phyloP scores from a whole-genome alignment of 1,284 basidiomycete genomes.

The Ustilago trichophora region DNA sequence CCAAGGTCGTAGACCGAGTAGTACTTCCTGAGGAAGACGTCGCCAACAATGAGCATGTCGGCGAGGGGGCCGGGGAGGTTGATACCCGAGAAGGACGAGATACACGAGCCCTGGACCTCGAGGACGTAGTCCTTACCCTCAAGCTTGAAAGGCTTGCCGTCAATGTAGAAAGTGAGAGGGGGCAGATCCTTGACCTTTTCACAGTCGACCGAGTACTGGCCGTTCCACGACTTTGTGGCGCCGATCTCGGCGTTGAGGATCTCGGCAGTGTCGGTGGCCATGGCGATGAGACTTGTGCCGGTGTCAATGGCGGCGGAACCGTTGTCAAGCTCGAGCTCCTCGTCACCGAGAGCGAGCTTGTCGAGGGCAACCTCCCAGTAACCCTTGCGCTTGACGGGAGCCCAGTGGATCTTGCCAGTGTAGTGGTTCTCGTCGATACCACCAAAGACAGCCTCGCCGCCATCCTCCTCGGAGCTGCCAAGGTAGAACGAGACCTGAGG shows the following conservation, averaged over 20 bases:
- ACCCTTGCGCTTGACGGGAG: conserved; percentile 91
- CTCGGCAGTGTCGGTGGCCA: conserved; percentile 94
- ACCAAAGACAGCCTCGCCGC: conserved; percentile 92
- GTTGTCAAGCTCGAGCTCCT: conserved; percentile 80
- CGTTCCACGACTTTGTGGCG: conserved; percentile 61
- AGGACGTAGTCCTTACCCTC: conserved; percentile 88
- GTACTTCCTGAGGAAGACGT: conserved; percentile 74
- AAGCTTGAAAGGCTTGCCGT: conserved; percentile 74
- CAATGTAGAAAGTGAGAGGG: conserved; percentile 78
- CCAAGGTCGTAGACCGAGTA: conserved; percentile 94
- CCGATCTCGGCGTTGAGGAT: conserved; percentile 90
- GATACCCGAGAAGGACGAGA: conserved; percentile 90
- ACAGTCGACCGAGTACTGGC: conserved; percentile 76
- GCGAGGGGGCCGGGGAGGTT: conserved; percentile 90
- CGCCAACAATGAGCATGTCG: conserved; percentile 91
- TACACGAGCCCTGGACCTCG: conserved; percentile 86
- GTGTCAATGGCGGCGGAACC: conserved; percentile 80
- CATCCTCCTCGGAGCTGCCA: conserved; percentile 84
- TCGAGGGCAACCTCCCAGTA: conserved; percentile 79
- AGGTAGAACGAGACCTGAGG: conserved; percentile 95
- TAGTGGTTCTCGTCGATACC: conserved; percentile 85
- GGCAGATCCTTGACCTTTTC: conserved; percentile 82
- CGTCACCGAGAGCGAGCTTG: conserved; percentile 72
- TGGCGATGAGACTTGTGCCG: conserved; percentile 88
- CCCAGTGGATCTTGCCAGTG: conserved; percentile 84